A percentile compares a stretch with the other conserved stretches of the same genome.
Conservation (phyloP, 2,329 filamentous ascomycete species). For the Pyrenophora graminea region DNA sequence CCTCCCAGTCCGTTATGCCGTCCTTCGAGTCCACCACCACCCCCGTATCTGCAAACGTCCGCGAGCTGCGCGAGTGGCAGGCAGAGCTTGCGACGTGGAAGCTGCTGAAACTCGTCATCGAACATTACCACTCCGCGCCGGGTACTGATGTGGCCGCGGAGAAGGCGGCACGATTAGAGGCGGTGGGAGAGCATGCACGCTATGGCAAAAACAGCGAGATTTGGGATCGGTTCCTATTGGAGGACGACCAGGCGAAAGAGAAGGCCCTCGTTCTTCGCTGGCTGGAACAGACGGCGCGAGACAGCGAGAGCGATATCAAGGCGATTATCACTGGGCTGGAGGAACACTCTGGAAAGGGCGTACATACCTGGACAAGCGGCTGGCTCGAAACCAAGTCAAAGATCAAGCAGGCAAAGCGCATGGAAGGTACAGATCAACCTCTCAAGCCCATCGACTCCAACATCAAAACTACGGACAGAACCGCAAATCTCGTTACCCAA, state of each 20-base stretch:
- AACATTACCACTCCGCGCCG: conserved; percentile 61
- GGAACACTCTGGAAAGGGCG: conserved; percentile 68
- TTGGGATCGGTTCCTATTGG: conserved; percentile 75
- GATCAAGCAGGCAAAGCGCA: conserved; percentile 86
- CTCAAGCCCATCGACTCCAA: conserved; percentile 52
- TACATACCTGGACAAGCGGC: conserved; percentile 75
- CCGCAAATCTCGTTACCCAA: conserved; percentile 75
- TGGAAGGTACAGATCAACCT: conserved; percentile 55
- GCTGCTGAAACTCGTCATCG: conserved; percentile 74
- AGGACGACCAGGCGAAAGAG: conserved; percentile 75
- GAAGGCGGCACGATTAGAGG: conserved; percentile 38
- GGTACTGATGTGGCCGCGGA: conserved; percentile 38
- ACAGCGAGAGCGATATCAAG: conserved; percentile 71
- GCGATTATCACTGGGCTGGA: conserved; percentile 73
- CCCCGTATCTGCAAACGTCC: conserved; percentile 44
- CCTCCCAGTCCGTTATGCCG: conserved; percentile 22
- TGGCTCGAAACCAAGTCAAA: conserved; percentile 90
- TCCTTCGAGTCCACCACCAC: conserved; percentile 21
- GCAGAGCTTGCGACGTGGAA: conserved; percentile 91
- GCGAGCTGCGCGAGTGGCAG: conserved; percentile 69
- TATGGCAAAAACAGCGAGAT: conserved; percentile 66
- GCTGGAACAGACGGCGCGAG: conserved; percentile 76
- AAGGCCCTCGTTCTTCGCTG: conserved; percentile 81
- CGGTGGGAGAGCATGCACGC: conserved; percentile 41
- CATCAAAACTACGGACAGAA: conserved; percentile 47